Percentiles rank a stretch among this genome's conserved stretches.
phyloP scores from a whole-genome alignment of 257 asterid genomes.

The Osmanthus fragrans region DNA sequence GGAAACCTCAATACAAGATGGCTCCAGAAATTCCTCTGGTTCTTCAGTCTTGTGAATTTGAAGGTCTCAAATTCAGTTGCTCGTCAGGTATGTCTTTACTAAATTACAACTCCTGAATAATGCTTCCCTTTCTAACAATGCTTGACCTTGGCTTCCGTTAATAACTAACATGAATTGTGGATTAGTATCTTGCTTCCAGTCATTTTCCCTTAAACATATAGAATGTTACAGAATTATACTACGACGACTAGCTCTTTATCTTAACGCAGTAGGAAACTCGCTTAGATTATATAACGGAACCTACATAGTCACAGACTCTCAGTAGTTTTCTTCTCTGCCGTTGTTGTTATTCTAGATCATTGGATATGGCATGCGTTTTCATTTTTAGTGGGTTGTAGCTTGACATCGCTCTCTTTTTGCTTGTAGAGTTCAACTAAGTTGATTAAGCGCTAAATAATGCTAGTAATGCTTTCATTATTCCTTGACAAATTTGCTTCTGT shows the following conservation, averaged over 20 bases:
- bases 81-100: slow-evolving; percentile 64
- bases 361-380: neutral
- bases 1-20: slow-evolving; percentile 90
- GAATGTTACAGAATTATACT: slow-evolving; percentile 11
- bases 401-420: neutral
- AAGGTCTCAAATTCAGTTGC: slow-evolving; percentile 69
- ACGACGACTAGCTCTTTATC: neutral
- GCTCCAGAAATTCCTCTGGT: slow-evolving; percentile 90
- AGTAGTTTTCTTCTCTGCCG: neutral
- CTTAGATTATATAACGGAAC: neutral
- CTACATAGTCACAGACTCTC: neutral
- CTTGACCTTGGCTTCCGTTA: neutral
- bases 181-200: slow-evolving; percentile 2
- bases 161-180: slow-evolving; percentile 2
- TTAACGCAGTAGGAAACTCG: neutral
- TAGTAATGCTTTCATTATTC: slow-evolving; percentile 4
- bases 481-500: neutral
- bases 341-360: neutral
- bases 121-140: neutral
- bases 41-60: slow-evolving; percentile 93
- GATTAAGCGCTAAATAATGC: neutral
- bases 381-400: neutral
- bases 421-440: neutral
- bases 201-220: neutral
- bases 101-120: slow-evolving; percentile 10